Conservation (phyloP, 768 basidiomycete species). For the Rhodotorula kratochvilovae region DNA sequence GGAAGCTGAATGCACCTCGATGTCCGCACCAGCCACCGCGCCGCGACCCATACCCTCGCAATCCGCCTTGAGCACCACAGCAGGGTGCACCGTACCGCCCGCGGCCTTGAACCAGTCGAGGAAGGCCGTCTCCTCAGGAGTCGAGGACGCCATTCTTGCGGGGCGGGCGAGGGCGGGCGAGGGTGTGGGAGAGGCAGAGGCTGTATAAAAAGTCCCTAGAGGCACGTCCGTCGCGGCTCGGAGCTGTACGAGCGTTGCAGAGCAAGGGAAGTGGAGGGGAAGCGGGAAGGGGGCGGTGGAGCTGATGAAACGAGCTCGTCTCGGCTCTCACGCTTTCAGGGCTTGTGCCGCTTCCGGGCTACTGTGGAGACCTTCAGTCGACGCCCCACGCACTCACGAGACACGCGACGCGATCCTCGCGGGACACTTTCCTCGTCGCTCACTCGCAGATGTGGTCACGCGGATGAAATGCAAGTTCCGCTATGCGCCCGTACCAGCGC, state of each 20-base stretch:
- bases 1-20: conserved; percentile 56
- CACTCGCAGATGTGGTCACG: no score
- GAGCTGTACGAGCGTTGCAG: not conserved
- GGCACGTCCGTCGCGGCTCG: no score
- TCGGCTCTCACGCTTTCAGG: no score
- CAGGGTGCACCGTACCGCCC: conserved; percentile 32
- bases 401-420: no score
- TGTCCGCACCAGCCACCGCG: conserved; percentile 66
- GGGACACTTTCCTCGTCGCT: no score
- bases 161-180: not conserved
- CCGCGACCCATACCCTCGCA: conserved; percentile 59
- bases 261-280: not conserved
- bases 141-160: not conserved
- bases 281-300: no score
- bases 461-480: not conserved
- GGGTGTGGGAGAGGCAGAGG: not conserved
- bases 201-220: not conserved
- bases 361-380: no score
- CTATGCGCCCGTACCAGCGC: conserved; percentile 29
- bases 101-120: conserved; percentile 42
- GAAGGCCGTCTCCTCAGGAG: conserved; percentile 22
- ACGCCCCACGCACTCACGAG: no score
- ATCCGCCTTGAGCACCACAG: conserved; percentile 42
- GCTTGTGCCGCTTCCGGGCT: no score
- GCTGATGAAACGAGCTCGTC: no score